Evolutionary conservation across 139 green algal species (phyloP).

Genomic region (Tetratostichococcus sp.): DNA sequence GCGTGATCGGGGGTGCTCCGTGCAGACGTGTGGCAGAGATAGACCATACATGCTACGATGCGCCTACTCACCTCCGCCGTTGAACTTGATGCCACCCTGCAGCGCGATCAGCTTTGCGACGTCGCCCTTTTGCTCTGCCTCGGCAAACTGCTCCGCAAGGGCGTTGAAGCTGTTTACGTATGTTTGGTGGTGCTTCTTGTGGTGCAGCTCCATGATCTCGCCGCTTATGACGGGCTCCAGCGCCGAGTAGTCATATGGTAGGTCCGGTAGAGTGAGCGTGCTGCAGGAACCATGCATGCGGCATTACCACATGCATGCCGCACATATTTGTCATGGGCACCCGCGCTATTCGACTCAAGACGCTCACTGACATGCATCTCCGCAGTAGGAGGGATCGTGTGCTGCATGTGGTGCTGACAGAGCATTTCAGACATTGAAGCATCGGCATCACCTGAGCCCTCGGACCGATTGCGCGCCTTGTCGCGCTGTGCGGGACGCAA

Average conservation of each 20-base stretch:
- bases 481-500: not conserved
- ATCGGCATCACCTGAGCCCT: not conserved
- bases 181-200: constrained; percentile 87
- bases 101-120: constrained; percentile 72
- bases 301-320: not conserved
- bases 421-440: not conserved
- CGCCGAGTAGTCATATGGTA: constrained; percentile 79
- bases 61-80: constrained; percentile 73
- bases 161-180: constrained; percentile 90
- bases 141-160: constrained; percentile 67
- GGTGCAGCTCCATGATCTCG: constrained; percentile 98
- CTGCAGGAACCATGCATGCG: too few species aligned
- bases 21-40: too few species aligned
- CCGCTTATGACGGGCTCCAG: constrained; percentile 86
- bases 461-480: not conserved
- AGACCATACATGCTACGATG: not conserved
- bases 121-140: constrained; percentile 75
- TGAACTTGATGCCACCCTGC: constrained; percentile 92
- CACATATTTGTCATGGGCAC: too few species aligned
- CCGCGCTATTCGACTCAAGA: too few species aligned
- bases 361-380: too few species aligned
- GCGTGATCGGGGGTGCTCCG: too few species aligned
- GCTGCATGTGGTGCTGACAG: not conserved
- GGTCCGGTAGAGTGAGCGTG: constrained; percentile 70
- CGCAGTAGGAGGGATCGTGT: too few species aligned